phyloP scores from a whole-genome alignment of 2,329 filamentous ascomycete species.

The Fusarium tricinctum region DNA sequence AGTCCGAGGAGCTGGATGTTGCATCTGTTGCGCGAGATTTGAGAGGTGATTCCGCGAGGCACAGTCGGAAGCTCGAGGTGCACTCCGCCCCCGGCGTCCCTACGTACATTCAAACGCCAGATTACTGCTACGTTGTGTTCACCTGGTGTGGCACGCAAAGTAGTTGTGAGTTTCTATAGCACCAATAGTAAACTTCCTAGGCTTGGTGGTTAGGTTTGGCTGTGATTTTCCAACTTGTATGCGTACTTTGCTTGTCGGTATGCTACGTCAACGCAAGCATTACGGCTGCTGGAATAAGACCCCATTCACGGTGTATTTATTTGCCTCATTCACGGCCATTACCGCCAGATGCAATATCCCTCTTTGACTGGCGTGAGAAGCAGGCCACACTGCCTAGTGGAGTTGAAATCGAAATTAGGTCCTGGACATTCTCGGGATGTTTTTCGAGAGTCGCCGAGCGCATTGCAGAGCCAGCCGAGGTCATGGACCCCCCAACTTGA shows the following conservation, averaged over 20 bases:
- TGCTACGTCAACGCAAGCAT: conserved; percentile 28
- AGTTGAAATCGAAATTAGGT: conserved; percentile 26
- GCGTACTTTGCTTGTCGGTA: conserved; percentile 11
- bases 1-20: conserved; percentile 43
- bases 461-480: conserved; percentile 34
- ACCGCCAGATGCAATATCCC: conserved; percentile 17
- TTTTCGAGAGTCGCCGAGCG: conserved; percentile 40
- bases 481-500: conserved; percentile 23
- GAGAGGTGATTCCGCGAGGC: conserved; percentile 38
- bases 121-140: conserved; percentile 14
- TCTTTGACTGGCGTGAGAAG: conserved; percentile 38
- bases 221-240: conserved; percentile 24
- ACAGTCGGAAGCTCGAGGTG: conserved; percentile 11
- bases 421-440: conserved; percentile 29
- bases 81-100: conserved; percentile 16
- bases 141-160: conserved; percentile 15
- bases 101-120: conserved; percentile 28
- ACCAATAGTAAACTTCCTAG: conserved; percentile 4
- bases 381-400: conserved; percentile 27
- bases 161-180: conserved; percentile 7
- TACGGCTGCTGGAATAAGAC: conserved; percentile 25
- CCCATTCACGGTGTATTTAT: conserved; percentile 29
- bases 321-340: conserved; percentile 31
- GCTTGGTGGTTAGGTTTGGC: conserved; percentile 22
- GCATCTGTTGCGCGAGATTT: conserved; percentile 41